Base-by-base conservation (phyloP, 768 basidiomycete species). In the Tremella mesenterica region DNA sequence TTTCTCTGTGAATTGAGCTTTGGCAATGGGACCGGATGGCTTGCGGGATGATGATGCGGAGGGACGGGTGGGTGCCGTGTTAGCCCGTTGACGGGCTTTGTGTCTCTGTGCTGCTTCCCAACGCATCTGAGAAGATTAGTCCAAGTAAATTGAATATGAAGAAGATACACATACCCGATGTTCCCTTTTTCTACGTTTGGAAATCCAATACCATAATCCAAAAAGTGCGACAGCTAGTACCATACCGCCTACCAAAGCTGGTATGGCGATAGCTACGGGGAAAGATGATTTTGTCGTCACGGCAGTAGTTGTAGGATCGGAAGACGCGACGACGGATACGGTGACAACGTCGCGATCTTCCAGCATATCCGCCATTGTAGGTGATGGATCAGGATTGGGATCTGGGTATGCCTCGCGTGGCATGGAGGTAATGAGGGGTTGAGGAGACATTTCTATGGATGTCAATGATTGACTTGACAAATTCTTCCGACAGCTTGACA, bases 171-270 rank as follows among this genome's bases (percentile, higher is more conserved):
- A 57, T 43, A 67, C 65, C 48, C 54, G 46, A 20, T 48, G 36
- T 38, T 61, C 54, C 27, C 55, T 34, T 58, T 53, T 57, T 16
- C 52, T 45, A 28, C 57, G 33, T 25, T 53, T 54, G 30, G 34
- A 36, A 34, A 48, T 44, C 52, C 53, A 67, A 48, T 41, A 62
- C 50, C 52, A 67, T 8, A 59, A 26, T 4, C 58, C 46, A 31
- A 61, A 61, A 9, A 47, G 61, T 1, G 48, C 38, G 8, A 64
- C 6, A 13, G 65, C 65, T 27, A 63, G 30, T 6, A 60, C 62
- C 65, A 67, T 67, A 6, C 65, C 65, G 9, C 65, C 65, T 14
- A 62, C 54, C 34, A 67, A 44, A 5, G 65, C 65, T 4, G 65
- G 65, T 4, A 67, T 53, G 33, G 65, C 65, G 14, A 67, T 59